Evolutionary conservation across 768 basidiomycete species (phyloP).

Genomic region (Coprinopsis marcescibilis): DNA sequence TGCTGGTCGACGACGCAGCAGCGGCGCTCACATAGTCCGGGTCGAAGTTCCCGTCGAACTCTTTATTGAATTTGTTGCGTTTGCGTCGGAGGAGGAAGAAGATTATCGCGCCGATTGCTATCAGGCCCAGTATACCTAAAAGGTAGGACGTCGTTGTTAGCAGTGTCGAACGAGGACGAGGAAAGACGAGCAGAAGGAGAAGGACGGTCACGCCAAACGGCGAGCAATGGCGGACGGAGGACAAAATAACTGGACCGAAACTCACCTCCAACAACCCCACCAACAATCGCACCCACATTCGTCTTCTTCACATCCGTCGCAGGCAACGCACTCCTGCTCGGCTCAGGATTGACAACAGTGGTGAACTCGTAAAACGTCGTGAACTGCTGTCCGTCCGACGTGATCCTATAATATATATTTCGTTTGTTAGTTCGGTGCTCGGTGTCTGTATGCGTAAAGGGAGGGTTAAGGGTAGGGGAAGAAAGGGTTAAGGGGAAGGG

Average conservation of each 20-base stretch:
- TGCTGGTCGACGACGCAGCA: not conserved
- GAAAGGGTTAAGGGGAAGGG: not conserved
- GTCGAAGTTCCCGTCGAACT: constrained; percentile 39
- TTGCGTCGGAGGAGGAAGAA: constrained; percentile 25
- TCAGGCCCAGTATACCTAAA: constrained; percentile 25
- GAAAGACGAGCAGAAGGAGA: not conserved
- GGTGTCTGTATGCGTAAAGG: not conserved
- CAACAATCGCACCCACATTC: constrained; percentile 41
- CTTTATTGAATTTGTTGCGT: constrained; percentile 15
- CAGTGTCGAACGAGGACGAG: not conserved
- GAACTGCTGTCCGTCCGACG: constrained; percentile 23
- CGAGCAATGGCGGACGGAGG: constrained; percentile 2
- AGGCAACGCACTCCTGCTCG: constrained; percentile 13
- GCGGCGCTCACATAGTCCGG: constrained; percentile 21
- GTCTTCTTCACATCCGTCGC: constrained; percentile 1
- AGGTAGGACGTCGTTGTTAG: not conserved
- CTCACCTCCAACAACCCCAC: constrained; percentile 46
- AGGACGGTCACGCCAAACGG: no score
- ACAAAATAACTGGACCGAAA: constrained; percentile 2
- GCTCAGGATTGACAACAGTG: constrained; percentile 21
- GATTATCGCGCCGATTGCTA: constrained; percentile 18
- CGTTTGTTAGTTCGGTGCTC: no score
- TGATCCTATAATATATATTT: constrained; percentile 2
- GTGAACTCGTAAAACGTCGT: constrained; percentile 24
- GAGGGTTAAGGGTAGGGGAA: not conserved